Evolutionary conservation across 306 rosid species (phyloP), one percentile per base, ranked within the genome.

Genomic region (Chamaecrista fasciculata): DNA sequence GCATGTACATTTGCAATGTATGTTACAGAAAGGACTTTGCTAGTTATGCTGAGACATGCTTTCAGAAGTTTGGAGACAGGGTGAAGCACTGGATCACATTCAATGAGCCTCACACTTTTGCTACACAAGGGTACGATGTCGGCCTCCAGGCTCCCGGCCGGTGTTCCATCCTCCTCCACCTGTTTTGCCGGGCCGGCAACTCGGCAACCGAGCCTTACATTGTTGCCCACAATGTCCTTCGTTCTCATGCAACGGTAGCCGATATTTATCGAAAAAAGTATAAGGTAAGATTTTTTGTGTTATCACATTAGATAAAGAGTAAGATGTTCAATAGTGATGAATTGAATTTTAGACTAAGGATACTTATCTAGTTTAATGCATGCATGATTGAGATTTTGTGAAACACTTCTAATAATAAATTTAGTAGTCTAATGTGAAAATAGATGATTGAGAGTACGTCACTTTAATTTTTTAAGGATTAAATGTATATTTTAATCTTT

Each of bases 21-120:
- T 18, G 16, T 3, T 34, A 26, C 65, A 59, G 65, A 33, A 4
- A 18, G 46, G 65, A 59, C 46, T 59, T 33, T 19, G 46, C 65
- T 31, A 59, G 4, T 18, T 59, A 4, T 33, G 65, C 65, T 9
- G 65, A 59, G 46, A 10, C 65, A 3, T 59, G 65, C 46, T 59
- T 87, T 67, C 62, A 79, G 59, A 73, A 72, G 28, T 87, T 87
- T 6, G 92, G 92, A n/a, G 92, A 87, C 74, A 74, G 92, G 51
- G 92, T 87, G 63, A 84, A 87, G 79, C 63, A 78, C 20, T 87
- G 92, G 92, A 84, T 84, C 72, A 87, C 92, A 12, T 87, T 87
- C 86, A 82, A 84, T 29, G 92, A 87, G 76, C 86, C 65, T 5
- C 65, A 59, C n/a, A 33, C 16, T 0, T 33, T 59, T 34, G 26